Percentiles rank a stretch among this genome's conserved stretches.
phyloP scores from a whole-genome alignment of 768 basidiomycete species.

The Tulasnella calospora region DNA sequence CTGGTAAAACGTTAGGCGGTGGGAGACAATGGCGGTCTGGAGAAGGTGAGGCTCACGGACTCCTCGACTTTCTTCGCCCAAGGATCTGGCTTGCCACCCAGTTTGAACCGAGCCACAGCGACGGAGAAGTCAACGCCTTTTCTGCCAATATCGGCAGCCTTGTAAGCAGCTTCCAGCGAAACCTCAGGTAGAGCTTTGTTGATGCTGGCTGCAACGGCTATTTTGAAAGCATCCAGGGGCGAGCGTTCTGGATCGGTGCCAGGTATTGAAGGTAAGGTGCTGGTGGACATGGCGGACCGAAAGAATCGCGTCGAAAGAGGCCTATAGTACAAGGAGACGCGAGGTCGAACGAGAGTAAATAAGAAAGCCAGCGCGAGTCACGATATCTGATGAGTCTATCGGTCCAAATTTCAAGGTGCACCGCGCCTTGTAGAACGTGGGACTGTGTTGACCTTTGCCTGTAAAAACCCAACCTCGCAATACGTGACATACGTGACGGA shows the following conservation, averaged over 20 bases:
- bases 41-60: conserved; percentile 48
- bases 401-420: conserved; percentile 7
- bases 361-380: conserved; percentile 11
- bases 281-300: background rate
- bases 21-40: background rate
- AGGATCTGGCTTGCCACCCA: conserved; percentile 77
- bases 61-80: conserved; percentile 68
- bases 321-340: background rate
- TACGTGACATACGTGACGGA: too few relatives aligned
- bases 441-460: background rate
- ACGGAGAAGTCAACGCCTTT: conserved; percentile 92
- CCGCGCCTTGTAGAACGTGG: background rate
- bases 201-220: conserved; percentile 69
- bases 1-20: conserved; percentile 39
- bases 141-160: conserved; percentile 84
- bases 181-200: conserved; percentile 61
- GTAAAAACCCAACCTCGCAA: too few relatives aligned
- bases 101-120: conserved; percentile 83
- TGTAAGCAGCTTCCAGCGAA: conserved; percentile 70
- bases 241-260: conserved; percentile 59
- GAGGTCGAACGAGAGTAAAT: conserved; percentile 8
- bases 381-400: conserved; percentile 10
- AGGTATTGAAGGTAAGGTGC: conserved; percentile 30
- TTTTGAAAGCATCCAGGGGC: conserved; percentile 71
- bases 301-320: background rate